Evolutionary conservation across 345 rosid species (phyloP).

Genomic region (Eucalyptus erythrocorys): DNA sequence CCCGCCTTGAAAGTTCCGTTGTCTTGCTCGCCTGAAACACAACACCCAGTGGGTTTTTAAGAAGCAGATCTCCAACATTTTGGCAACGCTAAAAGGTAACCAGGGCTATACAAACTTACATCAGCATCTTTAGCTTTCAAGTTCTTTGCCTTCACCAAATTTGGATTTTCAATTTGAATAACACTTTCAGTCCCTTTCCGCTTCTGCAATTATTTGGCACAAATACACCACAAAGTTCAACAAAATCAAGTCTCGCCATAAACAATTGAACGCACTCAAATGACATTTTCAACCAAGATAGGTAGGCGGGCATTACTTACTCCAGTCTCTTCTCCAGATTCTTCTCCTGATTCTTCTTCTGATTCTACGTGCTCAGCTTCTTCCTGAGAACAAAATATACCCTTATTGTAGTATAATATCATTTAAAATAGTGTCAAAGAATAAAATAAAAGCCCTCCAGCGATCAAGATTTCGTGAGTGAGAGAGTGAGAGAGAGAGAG

Average conservation of each 20-base stretch:
- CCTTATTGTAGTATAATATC: not conserved
- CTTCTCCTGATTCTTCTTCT: slow-evolving; percentile 35
- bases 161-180: slow-evolving; percentile 85
- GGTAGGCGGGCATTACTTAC: not conserved
- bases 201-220: slow-evolving; percentile 27
- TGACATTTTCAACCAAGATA: not conserved
- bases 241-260: not conserved
- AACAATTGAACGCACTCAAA: not conserved
- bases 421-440: not conserved
- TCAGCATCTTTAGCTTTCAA: slow-evolving; percentile 63
- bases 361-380: slow-evolving; percentile 37
- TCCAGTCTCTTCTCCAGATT: slow-evolving; percentile 26
- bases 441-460: not conserved
- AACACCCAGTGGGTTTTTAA: not conserved
- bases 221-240: not conserved
- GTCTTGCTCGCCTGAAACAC: slow-evolving; percentile 50
- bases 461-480: not conserved
- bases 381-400: not conserved
- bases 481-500: not conserved
- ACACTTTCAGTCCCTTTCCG: slow-evolving; percentile 72
- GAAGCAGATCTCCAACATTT: not conserved
- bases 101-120: slow-evolving; percentile 26
- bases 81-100: not conserved
- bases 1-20: slow-evolving; percentile 94
- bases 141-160: slow-evolving; percentile 58